phyloP scores from a whole-genome alignment of 495 filamentous ascomycete genomes.

The Xylaria longipes region DNA sequence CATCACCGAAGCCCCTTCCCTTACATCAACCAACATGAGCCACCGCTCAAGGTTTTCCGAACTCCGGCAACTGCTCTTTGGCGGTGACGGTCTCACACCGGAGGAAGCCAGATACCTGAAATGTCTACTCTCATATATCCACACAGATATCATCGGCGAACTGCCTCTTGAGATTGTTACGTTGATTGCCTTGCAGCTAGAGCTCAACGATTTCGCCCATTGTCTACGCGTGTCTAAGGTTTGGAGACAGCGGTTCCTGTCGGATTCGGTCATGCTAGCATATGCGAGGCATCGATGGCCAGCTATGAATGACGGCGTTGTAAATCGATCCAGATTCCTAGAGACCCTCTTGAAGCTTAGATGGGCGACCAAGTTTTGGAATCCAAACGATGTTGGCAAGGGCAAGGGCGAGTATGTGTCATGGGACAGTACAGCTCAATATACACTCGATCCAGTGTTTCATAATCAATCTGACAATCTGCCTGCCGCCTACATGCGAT shows the following conservation, averaged over 20 bases:
- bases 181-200: conserved; percentile 36
- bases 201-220: conserved; percentile 28
- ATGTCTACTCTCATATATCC: conserved; percentile 30
- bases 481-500: conserved; percentile 14
- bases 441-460: conserved; percentile 31
- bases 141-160: conserved; percentile 37
- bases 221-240: conserved; percentile 41
- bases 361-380: not conserved
- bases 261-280: conserved; percentile 26
- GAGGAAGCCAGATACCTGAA: conserved; percentile 38
- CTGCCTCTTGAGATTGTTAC: conserved; percentile 45
- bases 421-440: conserved; percentile 27
- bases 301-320: conserved; percentile 23
- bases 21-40: conserved; percentile 1
- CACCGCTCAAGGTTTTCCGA: not conserved
- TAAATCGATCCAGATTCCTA: conserved; percentile 16
- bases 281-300: conserved; percentile 35
- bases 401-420: not conserved
- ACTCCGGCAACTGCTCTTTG: conserved; percentile 17
- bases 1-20: not conserved
- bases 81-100: conserved; percentile 18
- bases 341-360: conserved; percentile 25
- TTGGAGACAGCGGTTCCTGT: conserved; percentile 42
- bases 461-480: conserved; percentile 20
- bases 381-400: not conserved